Percentiles rank a stretch among this genome's conserved stretches.
Evolutionary conservation across 2,329 filamentous ascomycete species (phyloP).

Genomic region (Hypoxylon sp.): DNA sequence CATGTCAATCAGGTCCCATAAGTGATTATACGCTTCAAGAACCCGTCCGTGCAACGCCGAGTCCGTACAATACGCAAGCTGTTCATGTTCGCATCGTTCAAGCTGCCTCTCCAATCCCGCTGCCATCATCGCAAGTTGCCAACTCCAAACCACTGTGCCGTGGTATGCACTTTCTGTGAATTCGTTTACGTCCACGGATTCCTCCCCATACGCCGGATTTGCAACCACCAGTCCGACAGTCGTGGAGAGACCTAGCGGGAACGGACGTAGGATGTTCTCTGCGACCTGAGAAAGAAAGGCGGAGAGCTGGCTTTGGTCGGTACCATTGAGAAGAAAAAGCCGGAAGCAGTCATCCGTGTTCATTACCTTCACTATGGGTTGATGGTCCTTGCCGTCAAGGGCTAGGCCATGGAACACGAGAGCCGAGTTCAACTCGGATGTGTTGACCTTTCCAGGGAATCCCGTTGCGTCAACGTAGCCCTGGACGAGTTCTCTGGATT

Average conservation of each 20-base stretch:
- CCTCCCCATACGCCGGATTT: conserved; percentile 70
- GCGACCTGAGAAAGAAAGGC: conserved; percentile 70
- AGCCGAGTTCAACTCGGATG: conserved; percentile 58
- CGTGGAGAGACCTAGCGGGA: conserved; percentile 71
- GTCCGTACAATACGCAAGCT: conserved; percentile 67
- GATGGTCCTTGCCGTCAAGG: conserved; percentile 66
- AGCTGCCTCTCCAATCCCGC: conserved; percentile 71
- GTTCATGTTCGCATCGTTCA: conserved; percentile 61
- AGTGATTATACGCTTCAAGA: conserved; percentile 67
- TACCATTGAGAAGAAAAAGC: conserved; percentile 73
- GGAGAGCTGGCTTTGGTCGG: conserved; percentile 69
- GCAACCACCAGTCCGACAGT: conserved; percentile 71
- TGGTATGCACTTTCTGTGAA: conserved; percentile 73
- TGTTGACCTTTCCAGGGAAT: conserved; percentile 63
- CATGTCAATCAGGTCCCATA: conserved; percentile 73
- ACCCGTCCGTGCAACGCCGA: conserved; percentile 61
- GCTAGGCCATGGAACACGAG: conserved; percentile 70
- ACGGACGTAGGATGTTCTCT: conserved; percentile 69
- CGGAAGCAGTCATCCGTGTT: conserved; percentile 77
- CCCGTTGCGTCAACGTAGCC: conserved; percentile 62
- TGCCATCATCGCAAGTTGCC: conserved; percentile 76
- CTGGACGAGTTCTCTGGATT: conserved; percentile 64
- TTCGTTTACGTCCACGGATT: conserved; percentile 62
- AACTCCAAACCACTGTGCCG: conserved; percentile 75
- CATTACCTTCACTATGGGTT: conserved; percentile 68